These are phyloP conservation scores for Ruellia speciosa DNA, from an alignment of 305 asterid genomes.

Conservation along the genomic window DNA sequence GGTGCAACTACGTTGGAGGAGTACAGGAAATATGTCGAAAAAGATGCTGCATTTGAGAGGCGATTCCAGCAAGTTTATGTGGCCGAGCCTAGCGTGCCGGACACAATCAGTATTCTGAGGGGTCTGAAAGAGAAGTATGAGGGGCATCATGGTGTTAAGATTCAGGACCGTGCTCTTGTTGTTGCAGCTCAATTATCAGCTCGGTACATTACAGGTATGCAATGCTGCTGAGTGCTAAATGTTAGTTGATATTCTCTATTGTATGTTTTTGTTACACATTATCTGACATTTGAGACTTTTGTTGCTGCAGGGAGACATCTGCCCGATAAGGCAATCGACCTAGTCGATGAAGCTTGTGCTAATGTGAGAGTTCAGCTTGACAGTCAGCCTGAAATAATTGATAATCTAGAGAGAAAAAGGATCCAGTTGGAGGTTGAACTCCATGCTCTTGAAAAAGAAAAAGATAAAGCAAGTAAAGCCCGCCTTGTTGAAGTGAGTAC, in stretches of 20 bases:
- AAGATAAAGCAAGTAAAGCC: constrained; percentile 91
- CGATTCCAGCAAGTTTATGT: constrained; percentile 87
- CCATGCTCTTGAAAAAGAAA: constrained; percentile 92
- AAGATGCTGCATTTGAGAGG: constrained; percentile 91
- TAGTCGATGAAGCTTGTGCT: constrained; percentile 91
- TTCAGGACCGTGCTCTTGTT: constrained; percentile 81
- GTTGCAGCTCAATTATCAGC: constrained; percentile 74
- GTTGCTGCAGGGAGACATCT: constrained; percentile 57
- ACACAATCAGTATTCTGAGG: constrained; percentile 64
- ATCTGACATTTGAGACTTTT: constrained; percentile 4
- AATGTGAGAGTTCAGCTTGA: constrained; percentile 84
- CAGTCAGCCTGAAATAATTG: constrained; percentile 93
- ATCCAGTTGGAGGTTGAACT: constrained; percentile 79
- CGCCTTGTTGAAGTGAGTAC: constrained; percentile 72
- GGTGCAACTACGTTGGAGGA: constrained; percentile 81
- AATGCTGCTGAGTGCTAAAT: not conserved
- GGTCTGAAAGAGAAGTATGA: constrained; percentile 87
- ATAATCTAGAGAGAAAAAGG: constrained; percentile 72
- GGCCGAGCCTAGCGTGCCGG: constrained; percentile 73
- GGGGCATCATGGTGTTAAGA: constrained; percentile 86
- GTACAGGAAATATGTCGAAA: constrained; percentile 78
- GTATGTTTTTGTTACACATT: not conserved
- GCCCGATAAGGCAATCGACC: constrained; percentile 86
- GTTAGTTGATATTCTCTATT: not conserved
- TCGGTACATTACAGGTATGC: constrained; percentile 67